Base-by-base conservation (phyloP, 2,329 filamentous ascomycete genomes). In the Pseudogymnoascus sp. region DNA sequence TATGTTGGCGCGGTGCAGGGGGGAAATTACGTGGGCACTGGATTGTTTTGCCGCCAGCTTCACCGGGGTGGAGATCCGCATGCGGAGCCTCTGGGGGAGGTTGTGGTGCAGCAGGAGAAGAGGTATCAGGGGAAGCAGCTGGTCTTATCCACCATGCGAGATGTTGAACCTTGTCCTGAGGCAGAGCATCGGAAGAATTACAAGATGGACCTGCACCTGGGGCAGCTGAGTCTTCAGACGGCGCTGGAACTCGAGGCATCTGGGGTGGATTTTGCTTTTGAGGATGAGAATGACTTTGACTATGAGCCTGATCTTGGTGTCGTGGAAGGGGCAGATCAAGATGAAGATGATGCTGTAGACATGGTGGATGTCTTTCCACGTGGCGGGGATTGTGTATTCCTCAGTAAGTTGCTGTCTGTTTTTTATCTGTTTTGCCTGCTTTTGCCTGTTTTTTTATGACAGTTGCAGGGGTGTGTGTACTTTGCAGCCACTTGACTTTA, bases 1-100 rank as follows among this genome's bases (percentile, higher is more conserved):
- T 76, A 77, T 5, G 72, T 86, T 28, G 84, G 84, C 28, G 82
- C 78, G 4, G 77, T 86, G 1, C 81, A 88, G 68, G 85, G 84
- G 1, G 78, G 80, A 0, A 72, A 73, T 2, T 88, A 88, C 67
- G 67, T 72, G 1, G 78, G 80, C 0, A 66, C 65, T 4, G 74
- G 74, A 1, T 72, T 84, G 1, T 85, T 78, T 68, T 73, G 79
- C 3, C 68, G 64, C 4, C 80, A 84, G 5, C 78, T 78, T 1
- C 84, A 87, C 66, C 67, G 77, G 2, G 69, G 81, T 16, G 70
- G 73, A 1, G 77, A 84, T 44, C 59, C 36, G 2, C 18, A 2
- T 5, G n/a, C 18, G 1, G 23, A 60, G 21, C 34, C 36, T 11
- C 8, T 38, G n/a, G 16, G 14, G 2, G 59, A 60, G 11, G 59